A percentile compares a stretch with the other conserved stretches of the same genome.
Conservation (phyloP, 441 rosid species). For the Manihot esculenta region DNA sequence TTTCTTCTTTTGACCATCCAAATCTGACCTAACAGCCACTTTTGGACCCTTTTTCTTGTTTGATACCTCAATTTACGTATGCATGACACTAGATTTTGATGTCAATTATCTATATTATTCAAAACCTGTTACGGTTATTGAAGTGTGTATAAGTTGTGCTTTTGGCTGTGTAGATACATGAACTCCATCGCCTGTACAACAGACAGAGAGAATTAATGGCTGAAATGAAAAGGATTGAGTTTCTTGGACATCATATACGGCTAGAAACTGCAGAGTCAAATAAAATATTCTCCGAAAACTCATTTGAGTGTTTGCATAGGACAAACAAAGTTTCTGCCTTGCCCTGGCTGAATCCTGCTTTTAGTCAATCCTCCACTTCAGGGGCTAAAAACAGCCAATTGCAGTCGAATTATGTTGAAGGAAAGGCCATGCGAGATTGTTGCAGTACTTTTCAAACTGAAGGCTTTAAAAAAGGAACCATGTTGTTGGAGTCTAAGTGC, state of each 20-base stretch:
- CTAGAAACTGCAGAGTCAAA: conserved; percentile 24
- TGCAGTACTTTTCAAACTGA: conserved; percentile 21
- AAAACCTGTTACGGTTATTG: background rate
- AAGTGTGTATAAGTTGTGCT: conserved; percentile 22
- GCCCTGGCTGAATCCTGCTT: conserved; percentile 26
- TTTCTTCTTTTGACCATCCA: background rate
- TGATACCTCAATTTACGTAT: background rate
- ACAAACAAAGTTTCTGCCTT: conserved; percentile 12
- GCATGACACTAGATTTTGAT: too few relatives aligned
- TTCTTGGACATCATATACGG: conserved; percentile 21
- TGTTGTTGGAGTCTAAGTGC: conserved; percentile 35
- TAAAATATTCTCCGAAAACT: conserved; percentile 25
- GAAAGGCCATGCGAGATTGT: conserved; percentile 16
- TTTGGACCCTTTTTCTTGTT: background rate
- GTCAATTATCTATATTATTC: background rate
- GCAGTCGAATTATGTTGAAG: conserved; percentile 22
- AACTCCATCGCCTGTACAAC: conserved; percentile 65
- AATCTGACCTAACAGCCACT: background rate
- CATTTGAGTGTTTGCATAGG: conserved; percentile 20
- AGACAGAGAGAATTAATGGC: conserved; percentile 62
- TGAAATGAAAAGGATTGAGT: conserved; percentile 41
- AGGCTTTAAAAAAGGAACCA: conserved; percentile 22
- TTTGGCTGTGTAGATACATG: conserved; percentile 43
- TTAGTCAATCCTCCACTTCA: conserved; percentile 31
- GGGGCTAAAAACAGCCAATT: conserved; percentile 23